Percentiles rank a stretch among this genome's conserved stretches.
Conservation (phyloP, 2,329 filamentous ascomycete genomes). For the Claviceps sorghi region DNA sequence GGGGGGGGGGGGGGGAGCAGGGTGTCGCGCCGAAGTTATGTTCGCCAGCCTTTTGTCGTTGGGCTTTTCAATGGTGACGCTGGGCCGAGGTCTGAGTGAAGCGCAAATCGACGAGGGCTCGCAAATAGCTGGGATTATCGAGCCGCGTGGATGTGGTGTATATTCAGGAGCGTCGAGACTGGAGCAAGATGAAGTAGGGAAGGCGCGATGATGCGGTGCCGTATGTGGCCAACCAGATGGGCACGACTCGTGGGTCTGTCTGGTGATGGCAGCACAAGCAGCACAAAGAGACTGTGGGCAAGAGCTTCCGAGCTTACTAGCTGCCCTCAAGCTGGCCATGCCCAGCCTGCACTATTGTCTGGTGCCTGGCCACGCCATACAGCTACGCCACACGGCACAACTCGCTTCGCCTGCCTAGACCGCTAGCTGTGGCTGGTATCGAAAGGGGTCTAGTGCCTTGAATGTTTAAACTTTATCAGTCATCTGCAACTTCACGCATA, state of each 20-base stretch:
- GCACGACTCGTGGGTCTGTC: background rate
- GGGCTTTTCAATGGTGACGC: background rate
- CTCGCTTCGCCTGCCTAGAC: too few relatives aligned
- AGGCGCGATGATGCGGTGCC: background rate
- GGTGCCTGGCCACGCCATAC: background rate
- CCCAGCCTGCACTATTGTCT: background rate
- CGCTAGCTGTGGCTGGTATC: background rate
- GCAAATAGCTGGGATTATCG: background rate
- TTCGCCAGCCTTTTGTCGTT: background rate
- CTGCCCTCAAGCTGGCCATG: too few relatives aligned
- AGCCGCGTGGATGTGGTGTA: background rate
- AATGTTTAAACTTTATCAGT: too few relatives aligned
- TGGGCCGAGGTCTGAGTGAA: background rate
- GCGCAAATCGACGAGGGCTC: background rate
- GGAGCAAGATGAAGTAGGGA: background rate
- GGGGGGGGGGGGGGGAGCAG: too few relatives aligned
- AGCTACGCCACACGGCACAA: too few relatives aligned
- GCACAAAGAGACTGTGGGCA: too few relatives aligned
- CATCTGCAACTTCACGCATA: too few relatives aligned
- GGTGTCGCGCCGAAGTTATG: background rate
- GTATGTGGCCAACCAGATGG: background rate
- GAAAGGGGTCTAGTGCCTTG: background rate
- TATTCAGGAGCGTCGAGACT: background rate
- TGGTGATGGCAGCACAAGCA: background rate
- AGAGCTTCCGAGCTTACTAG: too few relatives aligned